phyloP scores from a whole-genome alignment of 768 basidiomycete species.

The Trametes punicea region DNA sequence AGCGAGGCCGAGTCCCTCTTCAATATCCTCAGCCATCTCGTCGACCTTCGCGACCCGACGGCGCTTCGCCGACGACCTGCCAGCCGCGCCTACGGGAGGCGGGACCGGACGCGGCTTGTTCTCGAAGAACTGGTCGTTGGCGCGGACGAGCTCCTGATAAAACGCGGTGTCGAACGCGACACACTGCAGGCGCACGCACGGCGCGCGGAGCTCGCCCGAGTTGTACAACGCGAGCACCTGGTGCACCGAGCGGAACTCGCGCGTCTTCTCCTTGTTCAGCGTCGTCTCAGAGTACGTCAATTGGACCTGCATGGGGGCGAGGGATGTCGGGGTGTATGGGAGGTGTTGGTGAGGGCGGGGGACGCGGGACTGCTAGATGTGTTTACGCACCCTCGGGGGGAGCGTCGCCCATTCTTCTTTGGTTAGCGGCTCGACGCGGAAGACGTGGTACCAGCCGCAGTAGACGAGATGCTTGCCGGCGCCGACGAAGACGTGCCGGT shows the following conservation, averaged over 20 bases:
- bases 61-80: slow-evolving; percentile 1
- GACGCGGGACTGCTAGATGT: neutral
- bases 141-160: slow-evolving; percentile 19
- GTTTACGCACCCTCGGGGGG: slow-evolving; percentile 34
- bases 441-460: slow-evolving; percentile 44
- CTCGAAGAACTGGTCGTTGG: slow-evolving; percentile 14
- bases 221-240: slow-evolving; percentile 44
- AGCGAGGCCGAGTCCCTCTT: slow-evolving; percentile 5
- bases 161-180: slow-evolving; percentile 43
- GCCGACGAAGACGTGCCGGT: slow-evolving; percentile 46
- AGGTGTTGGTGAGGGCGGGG: neutral
- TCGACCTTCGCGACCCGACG: neutral
- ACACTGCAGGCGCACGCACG: slow-evolving; percentile 48
- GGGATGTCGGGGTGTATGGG: neutral
- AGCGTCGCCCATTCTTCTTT: slow-evolving; percentile 47
- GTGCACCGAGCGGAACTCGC: slow-evolving; percentile 32
- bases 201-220: slow-evolving; percentile 39
- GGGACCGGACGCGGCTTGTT: slow-evolving; percentile 3
- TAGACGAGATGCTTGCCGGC: slow-evolving; percentile 41
- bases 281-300: slow-evolving; percentile 37
- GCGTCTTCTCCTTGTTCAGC: slow-evolving; percentile 34
- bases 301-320: slow-evolving; percentile 14
- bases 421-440: slow-evolving; percentile 37
- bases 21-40: neutral
- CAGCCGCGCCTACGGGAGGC: neutral